A percentile compares a stretch with the other conserved stretches of the same genome.
phyloP scores from a whole-genome alignment of 1,284 basidiomycete genomes.

The Trametes pubescens region DNA sequence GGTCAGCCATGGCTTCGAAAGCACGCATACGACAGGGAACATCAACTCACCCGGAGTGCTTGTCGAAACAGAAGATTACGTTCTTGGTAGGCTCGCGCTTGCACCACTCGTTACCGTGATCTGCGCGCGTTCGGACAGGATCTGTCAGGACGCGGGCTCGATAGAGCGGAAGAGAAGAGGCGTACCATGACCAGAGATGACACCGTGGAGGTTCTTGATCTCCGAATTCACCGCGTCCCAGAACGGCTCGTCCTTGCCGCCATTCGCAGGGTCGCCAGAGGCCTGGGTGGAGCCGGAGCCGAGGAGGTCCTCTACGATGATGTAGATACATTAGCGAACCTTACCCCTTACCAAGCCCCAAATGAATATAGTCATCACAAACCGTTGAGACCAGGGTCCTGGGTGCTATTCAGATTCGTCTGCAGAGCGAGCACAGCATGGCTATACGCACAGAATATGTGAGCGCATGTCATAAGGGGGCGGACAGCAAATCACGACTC shows the following conservation, averaged over 20 bases:
- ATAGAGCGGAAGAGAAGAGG: conserved; percentile 1
- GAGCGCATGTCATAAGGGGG: background rate
- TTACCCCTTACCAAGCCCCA: background rate
- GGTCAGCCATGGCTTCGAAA: background rate
- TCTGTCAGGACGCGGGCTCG: background rate
- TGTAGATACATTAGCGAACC: background rate
- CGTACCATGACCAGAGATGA: conserved; percentile 73
- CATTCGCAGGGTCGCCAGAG: conserved; percentile 46
- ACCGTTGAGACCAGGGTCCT: conserved; percentile 73
- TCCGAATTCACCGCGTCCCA: conserved; percentile 67
- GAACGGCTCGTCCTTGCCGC: conserved; percentile 61
- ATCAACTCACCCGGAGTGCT: conserved; percentile 68
- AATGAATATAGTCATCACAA: conserved; percentile 2
- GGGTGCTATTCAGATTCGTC: conserved; percentile 52
- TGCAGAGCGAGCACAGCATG: conserved; percentile 62
- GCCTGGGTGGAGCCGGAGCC: conserved; percentile 68
- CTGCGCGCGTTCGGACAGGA: conserved; percentile 42
- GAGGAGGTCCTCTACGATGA: conserved; percentile 56
- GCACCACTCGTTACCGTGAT: conserved; percentile 80
- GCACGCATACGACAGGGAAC: background rate
- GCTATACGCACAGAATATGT: conserved; percentile 41
- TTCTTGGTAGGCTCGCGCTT: conserved; percentile 64
- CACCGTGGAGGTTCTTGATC: conserved; percentile 68
- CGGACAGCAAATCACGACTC: background rate
- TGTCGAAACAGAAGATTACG: conserved; percentile 75